Evolutionary conservation across 345 rosid genomes (phyloP), one percentile per base, ranked within the genome.

Genomic region (Eutrema yunnanense): DNA sequence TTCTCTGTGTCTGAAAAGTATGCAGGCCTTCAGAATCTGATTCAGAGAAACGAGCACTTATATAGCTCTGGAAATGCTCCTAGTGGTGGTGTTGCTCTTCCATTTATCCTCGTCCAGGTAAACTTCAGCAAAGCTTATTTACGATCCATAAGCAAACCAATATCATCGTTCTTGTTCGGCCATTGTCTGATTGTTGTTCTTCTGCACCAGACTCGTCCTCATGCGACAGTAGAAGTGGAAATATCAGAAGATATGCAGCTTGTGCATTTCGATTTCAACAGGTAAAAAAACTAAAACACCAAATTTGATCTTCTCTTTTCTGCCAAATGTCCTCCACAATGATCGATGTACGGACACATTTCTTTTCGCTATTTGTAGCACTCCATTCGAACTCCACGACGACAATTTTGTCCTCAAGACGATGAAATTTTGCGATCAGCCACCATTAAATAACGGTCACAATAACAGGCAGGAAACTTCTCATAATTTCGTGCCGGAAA

Each of bases 181-280:
- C 40, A 65, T 36, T 10, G 16, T n/a, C 60, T 67, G 51, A 60
- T 37, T 13, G 5, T 54, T 44, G 19, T 32, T 55, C 29, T 54
- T 37, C 41, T 41, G 34, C 62, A 55, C 65, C 61, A 96, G 98
- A 92, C 98, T 14, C 93, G 96, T 34, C 99, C 99, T 66, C 98
- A 96, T 75, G 99, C 99, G 37, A 96, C 97, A 22, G 99, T 96
- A 59, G 99, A 96, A 82, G 98, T 96, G 68, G 99, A 96, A 82
- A 92, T 96, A 85, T 96, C 99, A 33, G 99, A 96, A 87, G 99
- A 96, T 74, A 96, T 96, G 99, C 99, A 96, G 86, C 87, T 96
- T 22, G 98, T 96, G 49, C 99, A 96, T 79, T 96, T 96, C 13
- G 99, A 96, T 82, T 96, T 96, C 77, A 92, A 87, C 80, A 96